phyloP scores from a whole-genome alignment of 371 early-diverging fungal genomes.

The Actinomortierella wolfii region DNA sequence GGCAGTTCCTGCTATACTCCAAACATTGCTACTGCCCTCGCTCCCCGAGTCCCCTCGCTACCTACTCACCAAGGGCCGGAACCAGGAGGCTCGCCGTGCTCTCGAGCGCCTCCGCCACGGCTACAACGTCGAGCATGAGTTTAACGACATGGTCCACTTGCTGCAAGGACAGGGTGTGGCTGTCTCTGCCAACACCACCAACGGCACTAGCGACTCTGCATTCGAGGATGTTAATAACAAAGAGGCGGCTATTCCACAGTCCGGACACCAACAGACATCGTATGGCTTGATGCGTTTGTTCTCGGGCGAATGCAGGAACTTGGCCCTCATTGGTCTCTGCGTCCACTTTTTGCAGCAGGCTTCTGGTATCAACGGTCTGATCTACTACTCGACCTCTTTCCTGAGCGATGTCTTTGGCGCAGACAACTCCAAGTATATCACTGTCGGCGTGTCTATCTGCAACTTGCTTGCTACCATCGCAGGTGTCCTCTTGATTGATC shows the following conservation, averaged over 20 bases:
- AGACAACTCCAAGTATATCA: conserved; percentile 51
- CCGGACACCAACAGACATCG: not conserved
- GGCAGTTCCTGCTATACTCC: conserved; percentile 67
- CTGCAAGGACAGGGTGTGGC: conserved; percentile 32
- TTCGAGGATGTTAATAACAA: conserved; percentile 19
- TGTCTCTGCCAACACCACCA: conserved; percentile 11
- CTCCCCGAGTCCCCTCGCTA: conserved; percentile 81
- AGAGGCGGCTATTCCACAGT: conserved; percentile 1
- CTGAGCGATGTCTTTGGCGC: conserved; percentile 53
- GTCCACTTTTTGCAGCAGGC: conserved; percentile 74
- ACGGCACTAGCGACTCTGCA: conserved; percentile 33
- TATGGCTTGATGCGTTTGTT: conserved; percentile 52
- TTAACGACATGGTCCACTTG: conserved; percentile 59
- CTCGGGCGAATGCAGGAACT: conserved; percentile 55
- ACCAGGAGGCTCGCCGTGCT: conserved; percentile 62
- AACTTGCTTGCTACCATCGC: conserved; percentile 62
- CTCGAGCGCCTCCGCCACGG: conserved; percentile 65
- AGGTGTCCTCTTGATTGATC: conserved; percentile 68
- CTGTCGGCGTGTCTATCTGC: conserved; percentile 55
- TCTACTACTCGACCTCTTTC: conserved; percentile 72
- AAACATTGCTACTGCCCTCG: conserved; percentile 71
- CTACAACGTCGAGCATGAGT: conserved; percentile 60
- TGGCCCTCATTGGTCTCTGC: conserved; percentile 54
- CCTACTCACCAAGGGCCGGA: conserved; percentile 60
- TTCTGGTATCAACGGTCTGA: conserved; percentile 86